Percentiles rank a stretch among this genome's conserved stretches.
Conservation (phyloP, 768 basidiomycete species). For the Royoungia palumana region DNA sequence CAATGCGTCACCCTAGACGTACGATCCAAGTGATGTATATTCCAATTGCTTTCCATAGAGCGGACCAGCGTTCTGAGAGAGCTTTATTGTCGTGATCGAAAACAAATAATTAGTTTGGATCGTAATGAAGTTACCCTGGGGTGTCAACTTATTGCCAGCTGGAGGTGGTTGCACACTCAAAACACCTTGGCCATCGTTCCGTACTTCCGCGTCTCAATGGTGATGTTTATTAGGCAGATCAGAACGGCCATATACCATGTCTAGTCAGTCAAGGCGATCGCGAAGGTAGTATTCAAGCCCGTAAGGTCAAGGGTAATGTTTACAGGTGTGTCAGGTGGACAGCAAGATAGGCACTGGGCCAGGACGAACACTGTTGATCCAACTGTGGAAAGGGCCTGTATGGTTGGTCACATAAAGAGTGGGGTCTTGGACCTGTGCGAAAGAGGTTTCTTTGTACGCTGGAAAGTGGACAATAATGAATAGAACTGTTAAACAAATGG, state of each 20-base stretch:
- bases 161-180: conserved; percentile 19
- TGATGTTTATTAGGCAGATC: conserved; percentile 19
- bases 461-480: not conserved
- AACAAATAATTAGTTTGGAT: conserved; percentile 24
- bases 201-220: conserved; percentile 29
- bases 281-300: conserved; percentile 10
- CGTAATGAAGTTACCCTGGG: conserved; percentile 23
- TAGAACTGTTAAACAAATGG: not conserved
- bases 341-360: conserved; percentile 21
- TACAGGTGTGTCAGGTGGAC: not conserved
- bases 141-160: conserved; percentile 5
- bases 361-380: conserved; percentile 25
- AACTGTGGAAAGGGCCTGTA: conserved; percentile 11
- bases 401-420: conserved; percentile 15
- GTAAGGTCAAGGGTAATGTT: conserved; percentile 14
- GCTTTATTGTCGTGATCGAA: conserved; percentile 14
- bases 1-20: conserved; percentile 18
- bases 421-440: conserved; percentile 10
- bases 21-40: conserved; percentile 10
- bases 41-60: not conserved
- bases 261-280: conserved; percentile 10
- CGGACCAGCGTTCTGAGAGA: conserved; percentile 4
- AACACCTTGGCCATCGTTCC: conserved; percentile 16
- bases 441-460: not conserved
- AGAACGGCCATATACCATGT: conserved; percentile 23